A percentile compares a stretch with the other conserved stretches of the same genome.
phyloP scores from a whole-genome alignment of 1,284 basidiomycete genomes.

The Moesziomyces sp. region DNA sequence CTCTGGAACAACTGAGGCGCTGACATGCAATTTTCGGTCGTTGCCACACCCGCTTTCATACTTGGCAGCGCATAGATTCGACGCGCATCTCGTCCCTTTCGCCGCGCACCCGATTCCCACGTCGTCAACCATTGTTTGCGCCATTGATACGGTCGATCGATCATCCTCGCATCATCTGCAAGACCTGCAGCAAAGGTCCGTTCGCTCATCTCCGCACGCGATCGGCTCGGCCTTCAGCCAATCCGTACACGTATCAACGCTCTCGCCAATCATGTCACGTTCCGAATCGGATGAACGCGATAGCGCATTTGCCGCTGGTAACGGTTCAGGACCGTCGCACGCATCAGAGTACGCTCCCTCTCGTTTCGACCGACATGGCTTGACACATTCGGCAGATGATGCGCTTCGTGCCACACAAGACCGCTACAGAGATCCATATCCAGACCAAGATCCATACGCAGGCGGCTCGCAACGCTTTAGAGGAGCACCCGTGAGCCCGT shows the following conservation, averaged over 20 bases:
- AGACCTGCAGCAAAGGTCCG: no score
- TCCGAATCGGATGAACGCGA: conserved; percentile 32
- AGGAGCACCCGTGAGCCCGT: conserved; percentile 1
- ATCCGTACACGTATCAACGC: neutral
- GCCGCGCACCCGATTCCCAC: neutral
- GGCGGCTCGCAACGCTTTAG: conserved; percentile 15
- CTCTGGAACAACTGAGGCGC: neutral
- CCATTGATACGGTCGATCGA: neutral
- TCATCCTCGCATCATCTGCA: neutral
- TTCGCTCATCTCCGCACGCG: neutral
- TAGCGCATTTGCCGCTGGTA: conserved; percentile 7
- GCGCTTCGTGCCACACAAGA: conserved; percentile 14
- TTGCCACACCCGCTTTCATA: neutral
- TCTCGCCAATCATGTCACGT: conserved; percentile 21
- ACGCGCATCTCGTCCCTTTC: neutral
- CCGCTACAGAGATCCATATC: conserved; percentile 5
- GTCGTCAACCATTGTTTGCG: neutral
- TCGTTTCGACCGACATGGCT: conserved; percentile 16
- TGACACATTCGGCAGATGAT: conserved; percentile 12
- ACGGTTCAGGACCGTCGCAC: conserved; percentile 17
- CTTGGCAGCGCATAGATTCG: neutral
- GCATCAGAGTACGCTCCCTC: conserved; percentile 17
- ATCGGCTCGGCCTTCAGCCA: neutral
- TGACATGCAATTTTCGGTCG: neutral
- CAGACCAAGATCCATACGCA: conserved; percentile 17